phyloP scores from a whole-genome alignment of 2,329 filamentous ascomycete genomes.

The Teratosphaeria pseudoeucalypti region DNA sequence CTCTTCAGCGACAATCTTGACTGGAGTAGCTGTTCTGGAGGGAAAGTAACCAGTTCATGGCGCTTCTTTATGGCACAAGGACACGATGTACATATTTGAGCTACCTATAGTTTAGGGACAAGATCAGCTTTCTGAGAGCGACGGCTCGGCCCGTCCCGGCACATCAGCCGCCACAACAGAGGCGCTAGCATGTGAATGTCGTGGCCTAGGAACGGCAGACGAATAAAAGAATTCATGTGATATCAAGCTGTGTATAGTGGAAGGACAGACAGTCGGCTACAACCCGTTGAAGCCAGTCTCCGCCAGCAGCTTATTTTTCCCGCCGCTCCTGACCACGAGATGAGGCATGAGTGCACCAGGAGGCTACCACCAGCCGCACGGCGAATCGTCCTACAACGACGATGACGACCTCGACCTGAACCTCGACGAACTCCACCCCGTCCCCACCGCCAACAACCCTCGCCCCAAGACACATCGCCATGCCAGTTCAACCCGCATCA shows the following conservation, averaged over 20 bases:
- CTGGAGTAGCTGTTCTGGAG: no score
- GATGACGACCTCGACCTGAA: slow-evolving; percentile 55
- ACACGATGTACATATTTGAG: no score
- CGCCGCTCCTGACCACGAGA: slow-evolving; percentile 5
- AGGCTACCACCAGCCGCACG: slow-evolving; percentile 37
- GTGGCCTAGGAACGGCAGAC: background rate
- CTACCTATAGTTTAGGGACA: no score
- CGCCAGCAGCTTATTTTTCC: background rate
- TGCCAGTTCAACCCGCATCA: slow-evolving; percentile 8
- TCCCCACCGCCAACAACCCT: background rate
- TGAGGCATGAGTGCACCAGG: slow-evolving; percentile 30
- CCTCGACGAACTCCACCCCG: slow-evolving; percentile 67
- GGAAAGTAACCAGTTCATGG: no score
- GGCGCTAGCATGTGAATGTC: background rate
- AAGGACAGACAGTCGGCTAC: background rate
- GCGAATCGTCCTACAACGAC: slow-evolving; percentile 48
- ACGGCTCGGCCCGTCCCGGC: background rate
- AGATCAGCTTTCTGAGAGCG: no score
- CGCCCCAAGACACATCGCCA: slow-evolving; percentile 7
- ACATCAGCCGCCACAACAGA: background rate
- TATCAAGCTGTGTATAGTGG: background rate
- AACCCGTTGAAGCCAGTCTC: background rate
- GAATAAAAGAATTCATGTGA: background rate
- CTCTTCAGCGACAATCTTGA: no score
- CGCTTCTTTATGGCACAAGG: no score